These are phyloP conservation scores for Quercus agrifolia DNA, from an alignment of 306 rosid genomes.

Conservation along the genomic window DNA sequence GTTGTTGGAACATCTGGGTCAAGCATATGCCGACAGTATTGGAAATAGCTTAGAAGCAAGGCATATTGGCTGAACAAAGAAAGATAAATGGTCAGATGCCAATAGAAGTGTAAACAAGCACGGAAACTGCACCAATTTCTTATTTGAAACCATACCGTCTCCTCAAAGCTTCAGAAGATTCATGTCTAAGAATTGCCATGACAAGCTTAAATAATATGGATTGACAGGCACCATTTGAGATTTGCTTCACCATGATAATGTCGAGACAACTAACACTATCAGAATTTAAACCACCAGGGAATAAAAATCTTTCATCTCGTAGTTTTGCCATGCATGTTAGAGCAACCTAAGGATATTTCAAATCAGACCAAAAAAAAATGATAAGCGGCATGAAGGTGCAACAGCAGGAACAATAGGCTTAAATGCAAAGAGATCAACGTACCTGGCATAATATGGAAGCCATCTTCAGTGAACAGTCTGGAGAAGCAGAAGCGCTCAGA, in stretches of 20 bases:
- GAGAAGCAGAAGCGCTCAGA: constrained; percentile 88
- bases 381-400: constrained; percentile 8
- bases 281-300: constrained; percentile 71
- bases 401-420: constrained; percentile 3
- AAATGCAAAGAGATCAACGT: constrained; percentile 2
- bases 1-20: constrained; percentile 89
- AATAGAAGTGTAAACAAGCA: constrained; percentile 25
- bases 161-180: constrained; percentile 92
- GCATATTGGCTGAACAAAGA: constrained; percentile 83
- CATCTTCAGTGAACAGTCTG: constrained; percentile 93
- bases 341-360: constrained; percentile 60
- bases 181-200: constrained; percentile 77
- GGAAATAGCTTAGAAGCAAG: constrained; percentile 90
- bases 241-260: constrained; percentile 75
- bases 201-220: constrained; percentile 85
- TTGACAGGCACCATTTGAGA: constrained; percentile 89
- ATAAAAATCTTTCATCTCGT: constrained; percentile 88
- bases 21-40: constrained; percentile 85
- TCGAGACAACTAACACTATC: constrained; percentile 78
- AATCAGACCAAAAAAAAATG: constrained; percentile 7
- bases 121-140: constrained; percentile 2
- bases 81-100: constrained; percentile 38
- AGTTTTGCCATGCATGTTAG: constrained; percentile 96
- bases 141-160: constrained; percentile 62
- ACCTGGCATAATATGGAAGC: constrained; percentile 92